Evolutionary conservation across 192 early-diverging fungal species (phyloP), one percentile per base, ranked within the genome.

Genomic region (Kappamyces sp.): DNA sequence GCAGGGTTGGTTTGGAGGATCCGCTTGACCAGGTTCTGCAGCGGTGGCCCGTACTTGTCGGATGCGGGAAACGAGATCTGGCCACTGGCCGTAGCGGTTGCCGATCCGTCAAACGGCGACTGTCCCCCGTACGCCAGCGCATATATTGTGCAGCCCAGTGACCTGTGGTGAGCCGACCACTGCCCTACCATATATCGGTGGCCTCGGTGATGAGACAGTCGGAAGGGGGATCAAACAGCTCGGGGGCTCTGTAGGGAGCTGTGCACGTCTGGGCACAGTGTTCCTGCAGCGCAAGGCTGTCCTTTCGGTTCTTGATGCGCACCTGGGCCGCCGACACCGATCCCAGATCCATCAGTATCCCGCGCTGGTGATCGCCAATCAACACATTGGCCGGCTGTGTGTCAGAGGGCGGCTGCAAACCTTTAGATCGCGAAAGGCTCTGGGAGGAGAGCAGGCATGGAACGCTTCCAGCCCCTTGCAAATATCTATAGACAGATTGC

Each of bases 311-410:
- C 10, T 51, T 58, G n/a, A 79, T 41, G 5, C 44, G 42, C 1
- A 79, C 61, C 2, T 70, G 55, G 7, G 77, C 77, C 2, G 60
- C 60, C 13, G 69, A 55, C 1, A 79, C 77, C 2, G 73, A 75
- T 5, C 77, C 77, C n/a, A 79, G 67, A 63, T 79, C 77, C 68
- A 73, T 79, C 51, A 79, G 55, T 5, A 79, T 63, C 5, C 60
- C 68, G 12, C 41, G 58, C 2, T 48, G 48, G 7, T 66, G 51
- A 5, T 68, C 58, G 31, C 58, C 50, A 13, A 79, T 64, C 8
- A 79, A 53, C 23, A 79, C 60, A 47, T 79, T 79, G n/a, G 77
- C 77, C 2, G 77, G 77, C 46, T 64, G 23, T 3, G 10, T 10
- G 5, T 33, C 5, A 5, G 33, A 37, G 7, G 32, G 36, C 15